phyloP scores from a whole-genome alignment of 192 early-diverging fungal species.

The Coemansia guatemalensis region DNA sequence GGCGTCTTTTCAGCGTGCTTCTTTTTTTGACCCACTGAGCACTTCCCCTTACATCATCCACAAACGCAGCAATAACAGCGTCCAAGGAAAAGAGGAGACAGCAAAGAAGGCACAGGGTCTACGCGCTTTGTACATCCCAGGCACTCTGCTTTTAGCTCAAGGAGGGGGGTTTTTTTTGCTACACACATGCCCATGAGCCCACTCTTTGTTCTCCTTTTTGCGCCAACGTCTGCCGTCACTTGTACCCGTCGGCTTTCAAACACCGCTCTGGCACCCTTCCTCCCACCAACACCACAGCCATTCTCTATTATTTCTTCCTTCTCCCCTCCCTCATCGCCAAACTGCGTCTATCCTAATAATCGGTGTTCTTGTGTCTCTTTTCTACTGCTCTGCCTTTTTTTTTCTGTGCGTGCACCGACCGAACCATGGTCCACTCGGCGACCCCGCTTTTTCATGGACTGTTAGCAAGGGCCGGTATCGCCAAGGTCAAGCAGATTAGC shows the following conservation, averaged over 20 bases:
- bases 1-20: no score
- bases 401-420: not conserved
- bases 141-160: no score
- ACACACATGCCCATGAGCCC: no score
- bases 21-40: no score
- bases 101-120: no score
- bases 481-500: conserved; percentile 46
- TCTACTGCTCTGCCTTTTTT: conserved; percentile 5
- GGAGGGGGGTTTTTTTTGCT: no score
- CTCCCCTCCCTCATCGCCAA: conserved; percentile 3
- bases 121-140: no score
- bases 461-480: conserved; percentile 46
- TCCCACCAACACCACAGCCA: conserved; percentile 5
- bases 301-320: conserved; percentile 11
- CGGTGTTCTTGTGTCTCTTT: conserved; percentile 4
- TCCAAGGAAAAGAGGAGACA: no score
- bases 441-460: conserved; percentile 44
- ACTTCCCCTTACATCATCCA: no score
- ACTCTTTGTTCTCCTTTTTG: not conserved
- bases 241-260: conserved; percentile 7
- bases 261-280: not conserved
- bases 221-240: not conserved
- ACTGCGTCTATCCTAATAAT: conserved; percentile 7
- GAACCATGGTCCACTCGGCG: conserved; percentile 37
- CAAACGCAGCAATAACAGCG: no score